Base-by-base conservation (phyloP, 2,329 filamentous ascomycete species). In the Neonectria neomacrospora region DNA sequence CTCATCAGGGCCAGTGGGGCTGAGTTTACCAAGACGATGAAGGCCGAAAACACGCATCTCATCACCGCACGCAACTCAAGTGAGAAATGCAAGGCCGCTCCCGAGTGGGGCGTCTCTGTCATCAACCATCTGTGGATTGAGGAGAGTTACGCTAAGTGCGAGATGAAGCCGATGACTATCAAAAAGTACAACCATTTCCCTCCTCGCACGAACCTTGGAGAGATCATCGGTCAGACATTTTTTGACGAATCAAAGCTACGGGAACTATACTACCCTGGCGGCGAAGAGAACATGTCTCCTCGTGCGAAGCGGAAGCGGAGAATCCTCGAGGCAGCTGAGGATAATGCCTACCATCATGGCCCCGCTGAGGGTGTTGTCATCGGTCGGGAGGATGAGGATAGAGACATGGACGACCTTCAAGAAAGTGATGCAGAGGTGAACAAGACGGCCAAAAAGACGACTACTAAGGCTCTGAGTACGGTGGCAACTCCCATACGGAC, bases 51-150 rank as follows among this genome's bases (percentile, higher is more conserved):
- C 76, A 98, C 94, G 0, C 96, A 99, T 79, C 86, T 99, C 1
- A 91, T 99, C 72, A 97, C 95, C 0, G 96, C 96, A 5, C 91
- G 97, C 71, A 89, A 90, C 62, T 88, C 89, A 60, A 96, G 95
- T 74, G 96, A 98, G 75, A 99, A 99, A 79, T 97, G 92, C 76
- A 90, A 91, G 39, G 96, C 96, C 1, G 96, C 96, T 0, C 87
- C 88, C 65, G 96, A 98, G 79, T 99, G 96, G 96, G 91, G 91
- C 56, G 90, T 98, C 58, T 83, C 93, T 60, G 91, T 97, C 71
- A 83, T 97, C 71, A 99, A 98, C 76, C 96, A 99, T 76, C 84
- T 99, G 1, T 99, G 96, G 96, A 86, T 99, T 48, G 96, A 99
- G 78, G 96, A 99, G 75, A 96, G 94, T 78, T 99, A 98, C 75